These are phyloP conservation scores for Xylaria grammica DNA, from an alignment of 495 filamentous ascomycete species.

Conservation along the genomic window DNA sequence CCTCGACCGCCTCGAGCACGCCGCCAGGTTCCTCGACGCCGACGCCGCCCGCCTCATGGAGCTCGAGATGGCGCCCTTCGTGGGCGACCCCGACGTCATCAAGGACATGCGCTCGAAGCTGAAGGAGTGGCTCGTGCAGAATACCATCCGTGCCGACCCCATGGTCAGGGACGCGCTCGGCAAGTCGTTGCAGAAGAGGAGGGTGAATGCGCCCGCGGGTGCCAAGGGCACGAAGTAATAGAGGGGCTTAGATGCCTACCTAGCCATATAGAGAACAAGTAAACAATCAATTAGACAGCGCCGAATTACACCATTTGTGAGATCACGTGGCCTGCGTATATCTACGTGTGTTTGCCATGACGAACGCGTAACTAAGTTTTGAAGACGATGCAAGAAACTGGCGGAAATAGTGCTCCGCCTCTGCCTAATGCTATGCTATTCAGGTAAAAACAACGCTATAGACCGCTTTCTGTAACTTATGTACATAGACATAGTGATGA, in stretches of 20 bases:
- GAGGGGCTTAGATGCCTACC: not conserved
- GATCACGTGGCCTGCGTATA: not conserved
- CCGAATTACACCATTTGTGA: not conserved
- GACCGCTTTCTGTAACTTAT: not conserved
- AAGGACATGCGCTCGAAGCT: constrained; percentile 66
- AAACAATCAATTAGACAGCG: not conserved
- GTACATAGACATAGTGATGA: not conserved
- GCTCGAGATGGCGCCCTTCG: constrained; percentile 83
- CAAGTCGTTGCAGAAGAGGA: constrained; percentile 62
- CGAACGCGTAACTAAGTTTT: not conserved
- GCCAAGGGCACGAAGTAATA: constrained; percentile 51
- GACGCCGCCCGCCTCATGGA: constrained; percentile 74
- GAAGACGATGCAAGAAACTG: not conserved
- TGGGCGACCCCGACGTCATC: constrained; percentile 67
- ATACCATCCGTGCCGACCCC: constrained; percentile 71
- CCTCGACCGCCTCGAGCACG: constrained; percentile 60
- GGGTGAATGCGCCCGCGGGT: constrained; percentile 60
- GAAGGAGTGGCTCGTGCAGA: constrained; percentile 78
- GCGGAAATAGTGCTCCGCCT: not conserved
- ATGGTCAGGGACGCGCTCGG: constrained; percentile 78
- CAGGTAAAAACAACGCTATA: not conserved
- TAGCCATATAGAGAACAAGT: not conserved
- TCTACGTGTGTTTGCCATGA: not conserved
- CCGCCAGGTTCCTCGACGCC: constrained; percentile 61
- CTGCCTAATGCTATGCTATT: constrained; percentile 12